These are phyloP conservation scores for Kalmanozyma brasiliensis DNA, from an alignment of 1,284 basidiomycete genomes.

Conservation along the genomic window DNA sequence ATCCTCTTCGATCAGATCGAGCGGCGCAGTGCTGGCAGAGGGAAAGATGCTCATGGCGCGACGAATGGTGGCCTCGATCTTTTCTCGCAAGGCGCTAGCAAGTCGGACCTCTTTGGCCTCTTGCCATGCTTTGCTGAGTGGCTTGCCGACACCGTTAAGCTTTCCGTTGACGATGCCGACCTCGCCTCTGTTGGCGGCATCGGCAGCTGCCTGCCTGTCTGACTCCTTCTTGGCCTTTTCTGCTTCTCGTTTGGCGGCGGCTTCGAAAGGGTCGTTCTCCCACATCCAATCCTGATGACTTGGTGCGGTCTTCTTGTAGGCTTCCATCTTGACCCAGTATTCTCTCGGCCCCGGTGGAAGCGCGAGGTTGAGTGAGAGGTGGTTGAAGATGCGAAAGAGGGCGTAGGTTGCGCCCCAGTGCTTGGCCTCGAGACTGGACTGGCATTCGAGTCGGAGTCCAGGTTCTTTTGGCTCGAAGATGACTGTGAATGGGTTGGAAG, in stretches of 20 bases:
- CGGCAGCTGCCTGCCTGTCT: conserved; percentile 38
- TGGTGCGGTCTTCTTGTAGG: conserved; percentile 58
- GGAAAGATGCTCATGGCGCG: conserved; percentile 72
- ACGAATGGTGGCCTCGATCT: conserved; percentile 84
- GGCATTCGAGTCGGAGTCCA: conserved; percentile 52
- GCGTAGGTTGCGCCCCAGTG: conserved; percentile 68
- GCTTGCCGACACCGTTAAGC: conserved; percentile 37
- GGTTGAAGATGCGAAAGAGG: conserved; percentile 64
- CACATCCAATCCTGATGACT: conserved; percentile 62
- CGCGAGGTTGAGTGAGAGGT: conserved; percentile 58
- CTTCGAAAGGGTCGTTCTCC: conserved; percentile 66
- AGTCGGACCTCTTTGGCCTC: conserved; percentile 85
- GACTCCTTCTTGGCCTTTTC: conserved; percentile 56
- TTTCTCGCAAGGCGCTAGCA: conserved; percentile 79
- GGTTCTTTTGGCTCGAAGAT: conserved; percentile 64
- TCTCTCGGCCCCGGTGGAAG: conserved; percentile 65
- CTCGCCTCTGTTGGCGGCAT: conserved; percentile 31
- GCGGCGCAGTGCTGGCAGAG: conserved; percentile 36
- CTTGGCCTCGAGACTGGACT: conserved; percentile 57
- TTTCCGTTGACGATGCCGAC: conserved; percentile 34
- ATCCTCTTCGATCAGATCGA: conserved; percentile 41
- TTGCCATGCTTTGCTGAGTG: conserved; percentile 73
- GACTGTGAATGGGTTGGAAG: conserved; percentile 57
- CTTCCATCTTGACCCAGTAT: conserved; percentile 65
- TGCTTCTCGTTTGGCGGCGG: conserved; percentile 54